These are phyloP conservation scores for Dioszegia crocea DNA, from an alignment of 768 basidiomycete species.

Conservation along the genomic window DNA sequence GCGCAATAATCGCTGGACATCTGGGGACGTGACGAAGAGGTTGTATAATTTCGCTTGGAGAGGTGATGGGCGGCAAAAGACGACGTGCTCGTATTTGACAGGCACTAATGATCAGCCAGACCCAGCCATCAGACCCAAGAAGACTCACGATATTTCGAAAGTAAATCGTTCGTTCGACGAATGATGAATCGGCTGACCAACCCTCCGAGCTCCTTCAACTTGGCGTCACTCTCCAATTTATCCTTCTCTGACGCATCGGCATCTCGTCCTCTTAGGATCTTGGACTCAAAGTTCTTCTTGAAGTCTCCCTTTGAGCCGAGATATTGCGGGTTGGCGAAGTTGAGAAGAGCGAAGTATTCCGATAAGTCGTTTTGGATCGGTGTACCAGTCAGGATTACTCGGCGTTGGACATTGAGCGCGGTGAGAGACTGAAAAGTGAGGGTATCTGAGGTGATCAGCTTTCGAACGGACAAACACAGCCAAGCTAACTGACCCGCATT, in stretches of 20 bases:
- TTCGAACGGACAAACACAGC: not conserved
- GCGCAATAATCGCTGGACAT: conserved; percentile 81
- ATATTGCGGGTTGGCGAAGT: conserved; percentile 87
- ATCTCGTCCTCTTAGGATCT: conserved; percentile 84
- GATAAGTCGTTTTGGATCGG: conserved; percentile 91
- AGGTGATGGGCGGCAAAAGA: conserved; percentile 80
- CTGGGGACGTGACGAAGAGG: conserved; percentile 85
- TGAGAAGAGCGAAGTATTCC: conserved; percentile 88
- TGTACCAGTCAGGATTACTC: conserved; percentile 90
- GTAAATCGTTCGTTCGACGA: conserved; percentile 82
- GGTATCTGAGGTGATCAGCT: conserved; percentile 58
- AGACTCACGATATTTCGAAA: conserved; percentile 85
- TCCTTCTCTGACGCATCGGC: conserved; percentile 73
- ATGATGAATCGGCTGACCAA: conserved; percentile 93
- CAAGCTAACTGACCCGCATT: conserved; percentile 67
- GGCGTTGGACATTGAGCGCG: conserved; percentile 74
- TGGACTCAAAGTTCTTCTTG: conserved; percentile 89
- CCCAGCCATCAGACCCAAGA: not conserved
- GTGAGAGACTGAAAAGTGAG: conserved; percentile 81
- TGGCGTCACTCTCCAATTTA: conserved; percentile 78
- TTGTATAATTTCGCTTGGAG: conserved; percentile 82
- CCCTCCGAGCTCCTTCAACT: conserved; percentile 81
- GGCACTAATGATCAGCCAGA: conserved; percentile 62
- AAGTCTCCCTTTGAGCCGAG: conserved; percentile 85
- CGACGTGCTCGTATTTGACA: conserved; percentile 97